Base-by-base conservation (phyloP, 192 early-diverging fungal genomes). In the Rhizophagus sp. region DNA sequence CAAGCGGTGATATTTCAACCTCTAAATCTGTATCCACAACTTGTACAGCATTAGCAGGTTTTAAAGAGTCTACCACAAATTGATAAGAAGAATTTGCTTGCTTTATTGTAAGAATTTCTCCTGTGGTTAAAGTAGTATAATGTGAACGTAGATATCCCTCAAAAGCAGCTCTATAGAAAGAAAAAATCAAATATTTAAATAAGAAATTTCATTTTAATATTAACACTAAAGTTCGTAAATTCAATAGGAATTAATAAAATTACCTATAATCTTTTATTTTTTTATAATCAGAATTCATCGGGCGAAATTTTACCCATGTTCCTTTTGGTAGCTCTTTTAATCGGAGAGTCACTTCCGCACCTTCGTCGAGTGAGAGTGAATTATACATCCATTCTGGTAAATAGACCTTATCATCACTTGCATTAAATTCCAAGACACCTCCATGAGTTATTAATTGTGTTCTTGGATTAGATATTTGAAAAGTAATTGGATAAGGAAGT, bases 11-110 rank as follows among this genome's bases (percentile, higher is more conserved):
- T 70, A 96, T 92, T 78, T 96, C 94, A 7, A 97, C 92, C 19
- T 91, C 91, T 22, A 97, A 81, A 84, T 97, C 95, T 0, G 93
- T 93, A 78, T 97, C 91, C 4, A 94, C 89, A 3, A 94, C 86
- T 12, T 91, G 88, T 33, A 93, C 91, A 12, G 90, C 94, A 4
- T 83, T 78, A 22, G 27, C 63, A 1, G 93, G 93, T 82, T 95
- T 88, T 8, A 97, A 83, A 22, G 92, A 90, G 3, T 83, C 84
- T 0, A 97, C 91, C 12, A 88, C 69, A 78, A 96, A 95, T 27
- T 79, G 62, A 76, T 82, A 84, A 17, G 76, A 69, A 1, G 83
- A 84, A 1, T 83, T 81, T 10, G 85, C 87, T 27, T 92, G 89
- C 9, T 84, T 82, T 10, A 94, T 88, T 19, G 77, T 80, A 34